Evolutionary conservation across 2,329 filamentous ascomycete species (phyloP).

Genomic region (Colletotrichum eleusines): DNA sequence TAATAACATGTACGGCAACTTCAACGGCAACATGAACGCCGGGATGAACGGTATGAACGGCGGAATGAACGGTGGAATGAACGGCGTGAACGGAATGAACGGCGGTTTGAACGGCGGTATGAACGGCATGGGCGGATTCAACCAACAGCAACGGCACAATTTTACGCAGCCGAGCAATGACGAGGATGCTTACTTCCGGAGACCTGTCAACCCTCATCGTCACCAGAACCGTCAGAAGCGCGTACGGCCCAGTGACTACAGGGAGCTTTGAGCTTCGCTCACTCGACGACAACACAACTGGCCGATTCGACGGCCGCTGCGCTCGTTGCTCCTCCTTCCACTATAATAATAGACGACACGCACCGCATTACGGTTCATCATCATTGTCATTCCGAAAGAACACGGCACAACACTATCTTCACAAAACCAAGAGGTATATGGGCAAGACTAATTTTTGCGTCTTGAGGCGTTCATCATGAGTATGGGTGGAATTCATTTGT

Average conservation of each 20-base stretch:
- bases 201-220: slow-evolving; percentile 94
- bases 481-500: slow-evolving; percentile 7
- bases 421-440: slow-evolving; percentile 20
- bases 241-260: slow-evolving; percentile 89
- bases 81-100: slow-evolving; percentile 48
- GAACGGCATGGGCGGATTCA: slow-evolving; percentile 40
- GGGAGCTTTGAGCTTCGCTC: slow-evolving; percentile 73
- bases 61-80: slow-evolving; percentile 52
- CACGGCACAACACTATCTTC: slow-evolving; percentile 26
- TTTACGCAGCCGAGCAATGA: slow-evolving; percentile 72
- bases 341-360: slow-evolving; percentile 36
- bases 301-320: neutral
- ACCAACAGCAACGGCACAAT: slow-evolving; percentile 47
- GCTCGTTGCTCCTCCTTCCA: slow-evolving; percentile 6
- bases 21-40: slow-evolving; percentile 50
- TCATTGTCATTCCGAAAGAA: slow-evolving; percentile 32
- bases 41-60: slow-evolving; percentile 48
- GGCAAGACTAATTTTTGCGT: slow-evolving; percentile 23
- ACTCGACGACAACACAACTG: neutral
- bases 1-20: slow-evolving; percentile 49
- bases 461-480: slow-evolving; percentile 30
- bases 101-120: slow-evolving; percentile 51
- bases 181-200: slow-evolving; percentile 93
- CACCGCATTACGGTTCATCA: slow-evolving; percentile 31
- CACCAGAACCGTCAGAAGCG: slow-evolving; percentile 85